Base-by-base conservation (phyloP, 1,284 basidiomycete genomes). In the Leucoagaricus sp. region DNA sequence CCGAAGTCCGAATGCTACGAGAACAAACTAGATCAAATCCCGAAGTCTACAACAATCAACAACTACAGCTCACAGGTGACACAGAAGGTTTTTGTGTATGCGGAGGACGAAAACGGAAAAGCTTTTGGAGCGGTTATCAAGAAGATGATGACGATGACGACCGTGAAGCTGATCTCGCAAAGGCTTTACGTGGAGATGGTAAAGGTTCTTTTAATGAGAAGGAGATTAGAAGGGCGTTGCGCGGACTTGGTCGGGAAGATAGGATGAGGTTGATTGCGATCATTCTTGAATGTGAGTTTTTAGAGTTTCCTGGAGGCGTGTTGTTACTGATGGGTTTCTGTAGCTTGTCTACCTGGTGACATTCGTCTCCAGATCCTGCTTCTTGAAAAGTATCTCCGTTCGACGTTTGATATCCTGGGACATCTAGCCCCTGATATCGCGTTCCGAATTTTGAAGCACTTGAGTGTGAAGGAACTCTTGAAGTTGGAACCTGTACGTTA, bases 391-490 rank as follows among this genome's bases (percentile, higher is more conserved):
- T 94, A 94, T 63, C 81, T 85, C 45, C 85, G 82, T 62, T 86
- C 85, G 21, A 89, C 91, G 5, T 90, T 89, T 64, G 94, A 96
- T 64, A 81, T 96, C 50, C 74, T 96, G 34, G 88, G 88, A 10
- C 79, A 81, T 45, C 77, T 96, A 15, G 81, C 89, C 0, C 86
- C 87, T 0, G 77, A 85, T 15, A 71, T 95, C 0, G 82, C 84
- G 0, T 76, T 88, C 58, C 78, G 80, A 48, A 80, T 96, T 38
- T 77, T 96, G 33, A 82, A 79, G 60, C 74, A 81, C 55, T 75
- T 96, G 4, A 78, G 76, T 13, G 80, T 94, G 7, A 72, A 74
- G 55, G 87, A 94, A 57, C 74, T 94, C 5, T 71, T 93, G 1
- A 76, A 71, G 0, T 76, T 85, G 25, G 83, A 84, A 62, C 64